Percentiles rank a stretch among this genome's conserved stretches.
Conservation (phyloP, 2,329 filamentous ascomycete species). For the Cephalotrichum gorgonifer region DNA sequence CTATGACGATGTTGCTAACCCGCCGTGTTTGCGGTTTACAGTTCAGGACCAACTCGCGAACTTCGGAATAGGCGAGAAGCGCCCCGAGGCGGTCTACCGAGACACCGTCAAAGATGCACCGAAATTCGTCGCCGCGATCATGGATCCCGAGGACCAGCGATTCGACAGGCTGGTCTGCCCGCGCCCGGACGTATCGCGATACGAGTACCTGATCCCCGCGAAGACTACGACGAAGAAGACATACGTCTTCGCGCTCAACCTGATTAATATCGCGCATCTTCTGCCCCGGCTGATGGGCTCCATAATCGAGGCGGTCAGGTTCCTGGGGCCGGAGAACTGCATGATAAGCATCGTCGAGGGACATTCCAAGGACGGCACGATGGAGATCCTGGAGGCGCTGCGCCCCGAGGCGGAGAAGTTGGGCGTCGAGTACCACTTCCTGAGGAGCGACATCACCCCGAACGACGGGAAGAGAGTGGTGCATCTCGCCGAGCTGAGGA, state of each 20-base stretch:
- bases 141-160: background rate
- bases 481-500: slow-evolving; percentile 38
- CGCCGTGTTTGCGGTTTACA: no score
- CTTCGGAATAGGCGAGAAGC: no score
- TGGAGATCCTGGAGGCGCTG: slow-evolving; percentile 34
- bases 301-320: slow-evolving; percentile 36
- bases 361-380: slow-evolving; percentile 42
- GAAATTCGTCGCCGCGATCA: slow-evolving; percentile 1
- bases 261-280: slow-evolving; percentile 31
- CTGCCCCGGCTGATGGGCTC: slow-evolving; percentile 41
- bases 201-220: slow-evolving; percentile 12
- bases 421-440: slow-evolving; percentile 29
- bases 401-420: slow-evolving; percentile 24
- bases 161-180: background rate
- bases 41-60: no score
- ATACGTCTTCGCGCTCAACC: slow-evolving; percentile 45
- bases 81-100: no score
- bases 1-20: no score
- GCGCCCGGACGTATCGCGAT: slow-evolving; percentile 8
- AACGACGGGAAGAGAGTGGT: slow-evolving; percentile 30
- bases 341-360: slow-evolving; percentile 46
- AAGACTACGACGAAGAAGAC: no score
- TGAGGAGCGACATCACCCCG: slow-evolving; percentile 31
- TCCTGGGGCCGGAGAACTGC: slow-evolving; percentile 38
- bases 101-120: slow-evolving; percentile 1